Evolutionary conservation across 2,329 filamentous ascomycete genomes (phyloP).

Genomic region (Byssothecium circinans): DNA sequence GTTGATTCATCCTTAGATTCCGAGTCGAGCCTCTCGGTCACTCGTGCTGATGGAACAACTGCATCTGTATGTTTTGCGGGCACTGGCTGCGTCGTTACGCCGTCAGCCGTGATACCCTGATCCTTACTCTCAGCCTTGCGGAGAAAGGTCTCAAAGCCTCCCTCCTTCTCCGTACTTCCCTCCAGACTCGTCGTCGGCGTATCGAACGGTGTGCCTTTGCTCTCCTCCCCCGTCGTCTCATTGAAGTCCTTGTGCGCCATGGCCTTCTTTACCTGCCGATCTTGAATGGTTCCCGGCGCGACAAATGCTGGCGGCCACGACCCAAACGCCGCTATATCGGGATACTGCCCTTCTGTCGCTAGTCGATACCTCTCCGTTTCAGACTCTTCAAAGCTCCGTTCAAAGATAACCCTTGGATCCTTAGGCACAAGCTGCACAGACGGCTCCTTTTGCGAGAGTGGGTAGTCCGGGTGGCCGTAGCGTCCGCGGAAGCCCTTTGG

Average conservation of each 20-base stretch:
- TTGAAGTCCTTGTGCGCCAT: background rate
- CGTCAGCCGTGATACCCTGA: background rate
- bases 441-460: conserved; percentile 3
- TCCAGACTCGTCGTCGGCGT: conserved; percentile 8
- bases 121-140: background rate
- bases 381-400: conserved; percentile 12
- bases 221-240: no score
- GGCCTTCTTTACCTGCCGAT: conserved; percentile 2
- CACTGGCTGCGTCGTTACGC: no score
- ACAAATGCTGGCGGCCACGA: conserved; percentile 9
- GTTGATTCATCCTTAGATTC: no score
- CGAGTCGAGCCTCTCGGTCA: no score
- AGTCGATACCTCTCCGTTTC: conserved; percentile 6
- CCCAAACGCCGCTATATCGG: conserved; percentile 5
- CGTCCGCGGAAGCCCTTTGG: conserved; percentile 12
- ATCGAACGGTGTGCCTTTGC: background rate
- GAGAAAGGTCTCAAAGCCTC: background rate
- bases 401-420: conserved; percentile 4
- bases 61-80: no score
- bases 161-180: conserved; percentile 1
- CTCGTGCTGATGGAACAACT: no score
- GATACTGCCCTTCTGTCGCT: conserved; percentile 10
- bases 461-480: conserved; percentile 15
- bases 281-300: conserved; percentile 7
- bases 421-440: conserved; percentile 8